These are phyloP conservation scores for Yamadazyma philogaea DNA, from an alignment of 805 yeast genomes.

Conservation along the genomic window DNA sequence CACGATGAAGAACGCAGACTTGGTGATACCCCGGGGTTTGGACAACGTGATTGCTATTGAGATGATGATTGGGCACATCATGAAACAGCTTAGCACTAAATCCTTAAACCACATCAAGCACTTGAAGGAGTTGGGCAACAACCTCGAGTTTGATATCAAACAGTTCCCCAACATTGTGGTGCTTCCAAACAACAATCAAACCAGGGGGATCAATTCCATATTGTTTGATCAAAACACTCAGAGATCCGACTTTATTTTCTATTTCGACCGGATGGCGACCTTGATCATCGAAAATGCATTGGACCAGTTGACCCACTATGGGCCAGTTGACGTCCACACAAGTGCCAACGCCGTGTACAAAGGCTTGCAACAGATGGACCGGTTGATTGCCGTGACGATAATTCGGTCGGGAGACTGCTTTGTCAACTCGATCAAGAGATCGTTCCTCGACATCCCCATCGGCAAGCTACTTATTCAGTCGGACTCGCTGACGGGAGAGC, in stretches of 20 bases:
- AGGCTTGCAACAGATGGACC: slow-evolving; percentile 47
- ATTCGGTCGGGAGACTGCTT: slow-evolving; percentile 94
- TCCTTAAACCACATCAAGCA: slow-evolving; percentile 65
- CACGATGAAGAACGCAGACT: slow-evolving; percentile 75
- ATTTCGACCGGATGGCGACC: slow-evolving; percentile 78
- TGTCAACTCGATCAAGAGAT: slow-evolving; percentile 69
- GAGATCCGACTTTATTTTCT: slow-evolving; percentile 79
- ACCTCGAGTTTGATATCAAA: slow-evolving; percentile 28
- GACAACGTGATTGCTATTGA: slow-evolving; percentile 80
- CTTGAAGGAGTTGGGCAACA: slow-evolving; percentile 54
- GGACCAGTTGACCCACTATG: slow-evolving; percentile 48
- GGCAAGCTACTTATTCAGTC: slow-evolving; percentile 88
- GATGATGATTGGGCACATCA: slow-evolving; percentile 74
- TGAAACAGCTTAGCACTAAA: slow-evolving; percentile 63
- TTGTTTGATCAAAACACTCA: slow-evolving; percentile 53
- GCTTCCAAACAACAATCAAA: slow-evolving; percentile 59
- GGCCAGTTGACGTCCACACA: slow-evolving; percentile 28
- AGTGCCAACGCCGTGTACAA: slow-evolving; percentile 17
- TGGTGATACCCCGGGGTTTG: slow-evolving; percentile 86
- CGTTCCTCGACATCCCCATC: slow-evolving; percentile 71
- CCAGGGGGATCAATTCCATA: slow-evolving; percentile 67
- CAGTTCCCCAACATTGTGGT: slow-evolving; percentile 30
- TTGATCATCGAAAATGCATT: slow-evolving; percentile 67
- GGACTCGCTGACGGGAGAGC: slow-evolving; percentile 88
- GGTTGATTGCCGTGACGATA: slow-evolving; percentile 69